phyloP scores from a whole-genome alignment of 306 rosid species.

The Ziziphus jujuba region DNA sequence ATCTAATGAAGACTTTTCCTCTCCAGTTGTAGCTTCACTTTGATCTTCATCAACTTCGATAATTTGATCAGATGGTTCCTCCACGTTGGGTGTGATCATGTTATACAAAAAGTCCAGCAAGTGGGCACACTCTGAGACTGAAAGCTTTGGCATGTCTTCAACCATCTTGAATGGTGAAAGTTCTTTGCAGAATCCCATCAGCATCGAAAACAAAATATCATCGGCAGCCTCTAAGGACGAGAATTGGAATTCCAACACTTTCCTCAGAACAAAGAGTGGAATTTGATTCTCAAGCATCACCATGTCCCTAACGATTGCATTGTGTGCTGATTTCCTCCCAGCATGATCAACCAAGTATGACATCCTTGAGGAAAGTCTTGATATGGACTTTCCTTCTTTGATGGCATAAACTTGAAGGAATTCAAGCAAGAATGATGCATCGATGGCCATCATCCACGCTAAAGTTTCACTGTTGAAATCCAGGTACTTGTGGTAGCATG shows the following conservation, averaged over 20 bases:
- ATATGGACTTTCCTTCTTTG: constrained; percentile 33
- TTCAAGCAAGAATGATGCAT: constrained; percentile 72
- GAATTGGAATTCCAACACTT: constrained; percentile 48
- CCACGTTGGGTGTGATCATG: constrained; percentile 48
- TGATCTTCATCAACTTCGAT: constrained; percentile 31
- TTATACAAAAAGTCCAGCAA: constrained; percentile 62
- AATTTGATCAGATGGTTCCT: constrained; percentile 18
- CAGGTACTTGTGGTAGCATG: constrained; percentile 72
- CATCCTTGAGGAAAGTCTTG: constrained; percentile 50
- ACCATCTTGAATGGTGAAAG: constrained; percentile 63
- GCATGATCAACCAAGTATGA: constrained; percentile 62
- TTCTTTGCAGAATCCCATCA: constrained; percentile 53
- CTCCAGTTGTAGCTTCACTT: constrained; percentile 16
- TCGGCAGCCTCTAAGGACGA: constrained; percentile 43
- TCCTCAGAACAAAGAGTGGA: constrained; percentile 65
- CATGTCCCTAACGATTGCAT: constrained; percentile 68
- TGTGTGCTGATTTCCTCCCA: constrained; percentile 56
- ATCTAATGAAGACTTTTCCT: constrained; percentile 14
- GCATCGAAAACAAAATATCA: constrained; percentile 47
- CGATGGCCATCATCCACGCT: constrained; percentile 76
- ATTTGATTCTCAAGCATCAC: constrained; percentile 83
- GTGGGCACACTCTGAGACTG: constrained; percentile 49
- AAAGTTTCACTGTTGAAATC: constrained; percentile 64
- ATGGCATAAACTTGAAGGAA: constrained; percentile 55
- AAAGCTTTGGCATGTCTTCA: constrained; percentile 33